Evolutionary conservation across 352 stramenopile species (phyloP), one percentile per base, ranked within the genome.

Genomic region (Globisporangium lucens): DNA sequence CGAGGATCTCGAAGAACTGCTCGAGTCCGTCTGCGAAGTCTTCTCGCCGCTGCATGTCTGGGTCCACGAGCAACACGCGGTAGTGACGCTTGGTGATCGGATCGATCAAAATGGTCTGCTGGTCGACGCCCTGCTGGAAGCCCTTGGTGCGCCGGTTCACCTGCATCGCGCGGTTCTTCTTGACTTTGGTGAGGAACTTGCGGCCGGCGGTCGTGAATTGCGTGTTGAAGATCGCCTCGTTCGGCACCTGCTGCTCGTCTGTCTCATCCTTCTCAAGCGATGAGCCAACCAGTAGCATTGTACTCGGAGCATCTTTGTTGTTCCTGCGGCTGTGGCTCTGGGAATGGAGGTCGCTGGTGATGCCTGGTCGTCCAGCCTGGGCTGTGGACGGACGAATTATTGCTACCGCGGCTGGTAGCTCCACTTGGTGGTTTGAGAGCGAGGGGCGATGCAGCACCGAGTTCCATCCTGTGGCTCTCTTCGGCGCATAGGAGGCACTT

Each of bases 141-240:
- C 82, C 84, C 53, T 80, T 85, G 0, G 79, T 87, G 59, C 82
- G 82, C 27, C 85, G 75, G 59, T 91, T 79, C 9, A 91, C 77
- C 61, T 90, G 80, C 79, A 90, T 87, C 7, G 85, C 85, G 29
- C 81, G 82, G 72, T 90, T 89, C 62, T 90, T 90, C 69, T 90
- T 89, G 38, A 89, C 78, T 64, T 90, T 93, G 17, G 74, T 80
- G 61, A 91, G 68, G 52, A 93, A 90, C 41, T 76, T 79, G 12
- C 82, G 82, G 0, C 85, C 81, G 0, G 85, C 82, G 0, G 79
- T 87, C 36, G 82, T 90, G 67, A 93, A 89, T 63, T 93, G 84
- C 15, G 82, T 89, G 67, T 93, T 91, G 70, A 90, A 93, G 65
- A 93, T 90, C 27, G 81, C 85, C 58, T 93, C 81, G 72, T 82